These are phyloP conservation scores for Malania oleifera DNA, from an alignment of 164 flowering plant species.

Conservation along the genomic window DNA sequence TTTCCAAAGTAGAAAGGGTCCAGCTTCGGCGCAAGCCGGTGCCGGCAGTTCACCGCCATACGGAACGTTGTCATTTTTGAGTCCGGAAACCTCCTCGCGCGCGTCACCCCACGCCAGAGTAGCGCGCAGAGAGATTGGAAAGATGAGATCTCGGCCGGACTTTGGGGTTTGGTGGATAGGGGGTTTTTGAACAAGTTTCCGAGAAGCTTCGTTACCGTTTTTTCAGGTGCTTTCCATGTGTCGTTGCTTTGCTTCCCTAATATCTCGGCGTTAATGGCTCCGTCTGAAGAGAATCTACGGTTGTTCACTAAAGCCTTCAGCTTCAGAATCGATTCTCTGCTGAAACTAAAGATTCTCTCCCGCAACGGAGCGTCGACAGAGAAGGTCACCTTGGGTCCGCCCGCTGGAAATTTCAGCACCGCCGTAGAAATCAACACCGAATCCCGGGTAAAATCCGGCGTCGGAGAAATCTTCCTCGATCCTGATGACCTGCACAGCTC, in stretches of 20 bases:
- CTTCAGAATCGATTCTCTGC: constrained; percentile 40
- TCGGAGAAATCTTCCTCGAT: constrained; percentile 15
- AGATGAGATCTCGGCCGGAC: constrained; percentile 46
- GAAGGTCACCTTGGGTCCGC: constrained; percentile 56
- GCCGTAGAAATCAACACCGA: constrained; percentile 43
- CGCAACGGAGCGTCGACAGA: constrained; percentile 35
- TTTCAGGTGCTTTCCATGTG: constrained; percentile 6
- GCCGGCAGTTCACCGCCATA: constrained; percentile 57
- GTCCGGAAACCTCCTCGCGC: constrained; percentile 39
- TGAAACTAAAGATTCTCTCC: constrained; percentile 61
- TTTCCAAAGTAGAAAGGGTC: constrained; percentile 53
- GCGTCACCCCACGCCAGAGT: constrained; percentile 51
- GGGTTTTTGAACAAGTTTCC: constrained; percentile 18
- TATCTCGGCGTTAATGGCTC: constrained; percentile 15
- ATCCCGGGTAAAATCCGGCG: constrained; percentile 41
- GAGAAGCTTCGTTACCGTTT: constrained; percentile 15
- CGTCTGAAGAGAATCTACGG: constrained; percentile 1
- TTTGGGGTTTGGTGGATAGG: not conserved
- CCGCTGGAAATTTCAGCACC: constrained; percentile 39
- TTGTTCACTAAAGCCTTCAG: constrained; percentile 38
- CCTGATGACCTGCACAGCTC: constrained; percentile 43
- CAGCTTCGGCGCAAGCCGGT: constrained; percentile 45
- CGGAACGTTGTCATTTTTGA: constrained; percentile 48
- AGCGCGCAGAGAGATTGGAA: constrained; percentile 59
- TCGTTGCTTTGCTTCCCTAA: constrained; percentile 42